Evolutionary conservation across 2,329 filamentous ascomycete genomes (phyloP), one percentile per base, ranked within the genome.

Genomic region (Colletotrichum sidae): DNA sequence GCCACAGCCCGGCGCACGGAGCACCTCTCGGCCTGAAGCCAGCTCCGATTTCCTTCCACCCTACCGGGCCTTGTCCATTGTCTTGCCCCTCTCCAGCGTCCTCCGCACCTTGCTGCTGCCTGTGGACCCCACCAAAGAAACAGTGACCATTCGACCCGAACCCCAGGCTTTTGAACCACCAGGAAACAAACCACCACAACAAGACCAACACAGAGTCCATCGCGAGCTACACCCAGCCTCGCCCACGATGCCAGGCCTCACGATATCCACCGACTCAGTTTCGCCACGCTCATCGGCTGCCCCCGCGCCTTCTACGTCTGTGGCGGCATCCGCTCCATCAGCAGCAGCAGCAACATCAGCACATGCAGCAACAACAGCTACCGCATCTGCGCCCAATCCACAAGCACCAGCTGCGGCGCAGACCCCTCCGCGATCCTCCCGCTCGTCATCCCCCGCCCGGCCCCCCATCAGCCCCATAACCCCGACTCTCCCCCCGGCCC

Each of bases 381-480:
- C 66, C 15, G 55, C 45, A 37, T 51, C 58, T 46, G 61, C 58
- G 46, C 34, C 58, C 51, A 37, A 54, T 37, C 39, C 53, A 33
- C 46, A 58, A 55, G 39, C 53, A 54, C 38, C 57, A n/a, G 33
- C 66, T 15, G 53, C 45, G 34, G 55, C 52, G 47, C 53, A 63
- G 41, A 59, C 63, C 35, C 61, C 67, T 62, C 61, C 60, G 51
- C 65, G 55, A 39, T 61, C 68, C 63, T 65, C 54, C 61, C 78
- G 78, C 46, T 74, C 80, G 42, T 75, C 79, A 39, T 84, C 84
- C 15, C 84, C 85, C 2, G 72, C 72, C 37, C 78, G 80, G 37
- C 85, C 85, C 25, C 81, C 84, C 58, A 78, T 87, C 68, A 86
- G 84, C 67, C 85, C 85, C 57, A 82, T 87, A 67, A 86, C 86